These are phyloP conservation scores for Boletus rex-veris DNA, from an alignment of 768 basidiomycete species.

Conservation along the genomic window DNA sequence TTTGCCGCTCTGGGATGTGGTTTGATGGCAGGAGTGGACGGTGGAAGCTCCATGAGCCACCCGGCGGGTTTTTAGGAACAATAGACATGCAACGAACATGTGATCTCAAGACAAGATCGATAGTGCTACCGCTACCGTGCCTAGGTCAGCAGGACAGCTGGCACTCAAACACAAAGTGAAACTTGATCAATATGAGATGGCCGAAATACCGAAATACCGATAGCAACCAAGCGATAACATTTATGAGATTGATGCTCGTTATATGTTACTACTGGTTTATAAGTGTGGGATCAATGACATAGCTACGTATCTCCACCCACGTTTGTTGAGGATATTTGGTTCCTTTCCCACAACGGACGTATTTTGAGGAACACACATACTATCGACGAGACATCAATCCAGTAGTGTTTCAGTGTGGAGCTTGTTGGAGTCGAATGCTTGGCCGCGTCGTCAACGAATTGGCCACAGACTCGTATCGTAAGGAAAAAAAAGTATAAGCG, in stretches of 20 bases:
- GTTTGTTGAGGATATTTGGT: constrained; percentile 2
- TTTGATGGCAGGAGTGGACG: not conserved
- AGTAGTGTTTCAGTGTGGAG: constrained; percentile 4
- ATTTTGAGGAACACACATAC: not conserved
- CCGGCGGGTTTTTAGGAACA: too few relatives aligned
- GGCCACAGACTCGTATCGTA: too few relatives aligned
- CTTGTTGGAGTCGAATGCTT: too few relatives aligned
- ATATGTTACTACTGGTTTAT: not conserved
- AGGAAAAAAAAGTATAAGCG: too few relatives aligned
- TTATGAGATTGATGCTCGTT: constrained; percentile 1
- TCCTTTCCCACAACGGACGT: constrained; percentile 11
- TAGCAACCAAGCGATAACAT: constrained; percentile 1
- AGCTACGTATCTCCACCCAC: constrained; percentile 9
- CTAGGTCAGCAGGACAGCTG: too few relatives aligned
- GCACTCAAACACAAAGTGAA: not conserved
- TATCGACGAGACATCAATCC: not conserved
- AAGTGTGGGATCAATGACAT: not conserved
- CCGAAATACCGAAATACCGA: constrained; percentile 6
- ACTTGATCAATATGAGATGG: not conserved
- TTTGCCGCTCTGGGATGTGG: not conserved
- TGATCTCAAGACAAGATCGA: too few relatives aligned
- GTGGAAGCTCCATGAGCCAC: not conserved
- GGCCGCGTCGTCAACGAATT: too few relatives aligned
- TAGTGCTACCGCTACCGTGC: too few relatives aligned
- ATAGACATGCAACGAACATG: too few relatives aligned